Conservation (phyloP, 2,329 filamentous ascomycete genomes). For the Chaetomium sp. region DNA sequence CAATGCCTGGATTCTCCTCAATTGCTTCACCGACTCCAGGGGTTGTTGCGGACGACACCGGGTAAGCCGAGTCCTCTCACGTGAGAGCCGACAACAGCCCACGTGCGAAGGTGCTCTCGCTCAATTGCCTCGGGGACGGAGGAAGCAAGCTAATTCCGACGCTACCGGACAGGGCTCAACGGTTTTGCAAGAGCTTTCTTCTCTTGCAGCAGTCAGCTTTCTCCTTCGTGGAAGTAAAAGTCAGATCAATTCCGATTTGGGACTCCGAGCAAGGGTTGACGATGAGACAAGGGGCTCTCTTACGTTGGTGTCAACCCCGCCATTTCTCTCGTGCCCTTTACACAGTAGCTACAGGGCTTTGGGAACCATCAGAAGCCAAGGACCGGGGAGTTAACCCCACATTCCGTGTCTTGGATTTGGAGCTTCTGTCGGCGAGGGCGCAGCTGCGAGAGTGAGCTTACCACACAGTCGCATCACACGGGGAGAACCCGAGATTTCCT, state of each 20-base stretch:
- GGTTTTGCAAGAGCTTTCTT: constrained; percentile 5
- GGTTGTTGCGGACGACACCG: background rate
- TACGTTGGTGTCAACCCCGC: constrained; percentile 19
- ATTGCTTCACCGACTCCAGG: constrained; percentile 10
- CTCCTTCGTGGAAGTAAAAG: constrained; percentile 10
- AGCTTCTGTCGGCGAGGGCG: background rate
- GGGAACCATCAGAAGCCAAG: background rate
- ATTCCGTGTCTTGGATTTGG: constrained; percentile 21
- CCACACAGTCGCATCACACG: constrained; percentile 15
- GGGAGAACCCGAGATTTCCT: constrained; percentile 15
- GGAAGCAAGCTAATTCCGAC: constrained; percentile 4
- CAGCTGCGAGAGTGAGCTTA: background rate
- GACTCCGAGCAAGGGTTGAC: constrained; percentile 16
- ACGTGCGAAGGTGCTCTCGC: constrained; percentile 9
- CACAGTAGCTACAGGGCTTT: too few species aligned
- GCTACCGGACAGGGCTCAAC: constrained; percentile 5
- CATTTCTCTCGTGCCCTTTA: constrained; percentile 8
- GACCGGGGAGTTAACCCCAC: constrained; percentile 21
- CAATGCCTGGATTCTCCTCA: background rate
- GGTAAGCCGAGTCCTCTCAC: background rate
- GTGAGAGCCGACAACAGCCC: constrained; percentile 1
- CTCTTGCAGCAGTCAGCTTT: constrained; percentile 14
- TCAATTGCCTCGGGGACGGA: constrained; percentile 7
- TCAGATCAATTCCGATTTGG: constrained; percentile 23
- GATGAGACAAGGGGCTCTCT: constrained; percentile 15